Percentiles rank a stretch among this genome's conserved stretches.
These are phyloP conservation scores for Syzygium jambos DNA, from an alignment of 345 rosid species.

Conservation along the genomic window DNA sequence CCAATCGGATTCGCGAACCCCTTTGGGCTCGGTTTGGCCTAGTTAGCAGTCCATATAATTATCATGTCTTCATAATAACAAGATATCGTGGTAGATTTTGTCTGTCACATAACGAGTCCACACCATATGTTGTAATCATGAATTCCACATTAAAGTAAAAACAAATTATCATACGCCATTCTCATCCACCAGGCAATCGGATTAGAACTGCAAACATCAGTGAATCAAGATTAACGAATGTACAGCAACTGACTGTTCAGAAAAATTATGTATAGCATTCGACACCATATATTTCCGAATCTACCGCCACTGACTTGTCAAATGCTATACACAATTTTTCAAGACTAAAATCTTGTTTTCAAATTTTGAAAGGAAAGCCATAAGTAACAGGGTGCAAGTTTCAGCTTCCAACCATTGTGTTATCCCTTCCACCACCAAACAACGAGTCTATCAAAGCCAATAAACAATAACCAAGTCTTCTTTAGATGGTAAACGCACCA, in stretches of 20 bases:
- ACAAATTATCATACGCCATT: not conserved
- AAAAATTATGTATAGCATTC: too few relatives aligned
- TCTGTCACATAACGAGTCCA: too few relatives aligned
- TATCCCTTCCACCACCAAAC: not conserved
- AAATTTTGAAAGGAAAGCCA: not conserved
- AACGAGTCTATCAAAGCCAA: not conserved
- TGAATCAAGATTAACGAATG: too few relatives aligned
- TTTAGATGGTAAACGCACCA: not conserved
- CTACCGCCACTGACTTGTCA: fast-evolving
- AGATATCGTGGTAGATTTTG: not conserved
- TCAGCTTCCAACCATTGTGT: not conserved
- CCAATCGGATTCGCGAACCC: not conserved
- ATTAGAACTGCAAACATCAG: too few relatives aligned
- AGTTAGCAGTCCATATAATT: not conserved
- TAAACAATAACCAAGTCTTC: not conserved
- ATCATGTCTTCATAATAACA: not conserved
- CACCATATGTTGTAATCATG: too few relatives aligned
- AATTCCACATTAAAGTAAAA: too few relatives aligned
- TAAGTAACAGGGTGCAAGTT: fast-evolving
- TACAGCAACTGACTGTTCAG: too few relatives aligned
- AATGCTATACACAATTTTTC: not conserved
- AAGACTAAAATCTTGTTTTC: fast-evolving
- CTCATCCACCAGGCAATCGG: not conserved
- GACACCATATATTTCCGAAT: not conserved
- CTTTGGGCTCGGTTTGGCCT: not conserved